Evolutionary conservation across 805 yeast genomes (phyloP).

Genomic region (Nakazawaea ernobii): DNA sequence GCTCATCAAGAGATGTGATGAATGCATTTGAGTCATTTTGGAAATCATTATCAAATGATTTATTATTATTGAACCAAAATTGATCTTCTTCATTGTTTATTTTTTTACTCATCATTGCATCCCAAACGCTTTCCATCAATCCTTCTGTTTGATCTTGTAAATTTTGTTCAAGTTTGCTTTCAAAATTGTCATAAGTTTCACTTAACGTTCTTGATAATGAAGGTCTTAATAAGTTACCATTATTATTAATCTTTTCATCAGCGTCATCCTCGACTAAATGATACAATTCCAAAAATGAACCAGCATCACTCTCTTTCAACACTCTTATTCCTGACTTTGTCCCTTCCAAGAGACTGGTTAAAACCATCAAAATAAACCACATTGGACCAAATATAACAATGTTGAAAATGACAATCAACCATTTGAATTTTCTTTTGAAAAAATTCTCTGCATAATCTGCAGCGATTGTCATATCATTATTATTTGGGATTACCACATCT

Average conservation of each 20-base stretch:
- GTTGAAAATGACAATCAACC: slow-evolving; percentile 41
- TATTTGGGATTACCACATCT: neutral
- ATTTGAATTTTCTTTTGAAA: slow-evolving; percentile 35
- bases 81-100: slow-evolving; percentile 15
- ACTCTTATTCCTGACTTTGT: slow-evolving; percentile 24
- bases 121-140: slow-evolving; percentile 58
- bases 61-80: slow-evolving; percentile 14
- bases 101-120: slow-evolving; percentile 39
- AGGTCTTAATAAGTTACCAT: slow-evolving; percentile 14
- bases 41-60: neutral
- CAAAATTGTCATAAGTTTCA: slow-evolving; percentile 22
- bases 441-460: slow-evolving; percentile 18
- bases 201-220: slow-evolving; percentile 19
- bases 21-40: slow-evolving; percentile 13
- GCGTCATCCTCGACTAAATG: slow-evolving; percentile 19
- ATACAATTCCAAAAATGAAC: slow-evolving; percentile 12
- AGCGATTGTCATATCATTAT: neutral
- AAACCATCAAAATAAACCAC: slow-evolving; percentile 54
- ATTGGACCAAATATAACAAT: slow-evolving; percentile 53
- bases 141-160: slow-evolving; percentile 58
- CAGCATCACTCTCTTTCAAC: slow-evolving; percentile 23
- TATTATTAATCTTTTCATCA: slow-evolving; percentile 11
- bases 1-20: slow-evolving; percentile 12
- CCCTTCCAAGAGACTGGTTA: slow-evolving; percentile 33
- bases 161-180: slow-evolving; percentile 30